A percentile compares a stretch with the other conserved stretches of the same genome.
Conservation (phyloP, 2,329 filamentous ascomycete species). For the Talaromyces sp. region DNA sequence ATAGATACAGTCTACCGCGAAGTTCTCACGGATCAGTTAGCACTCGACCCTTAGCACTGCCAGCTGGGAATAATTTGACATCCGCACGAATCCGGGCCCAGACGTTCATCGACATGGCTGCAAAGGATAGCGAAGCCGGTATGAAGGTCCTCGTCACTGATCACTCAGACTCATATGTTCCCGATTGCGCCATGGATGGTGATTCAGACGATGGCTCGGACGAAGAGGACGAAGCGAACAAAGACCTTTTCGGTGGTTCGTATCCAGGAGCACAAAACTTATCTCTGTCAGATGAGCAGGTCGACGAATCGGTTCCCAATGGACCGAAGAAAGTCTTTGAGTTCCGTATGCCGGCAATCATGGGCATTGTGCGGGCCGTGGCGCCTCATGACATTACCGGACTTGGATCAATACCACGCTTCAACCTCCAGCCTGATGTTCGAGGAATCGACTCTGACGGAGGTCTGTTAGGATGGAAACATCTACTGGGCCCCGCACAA, state of each 20-base stretch:
- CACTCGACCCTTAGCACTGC: constrained; percentile 39
- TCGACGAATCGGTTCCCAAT: constrained; percentile 22
- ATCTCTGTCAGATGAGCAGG: constrained; percentile 16
- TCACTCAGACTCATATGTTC: constrained; percentile 37
- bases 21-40: constrained; percentile 43
- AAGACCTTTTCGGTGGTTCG: constrained; percentile 17
- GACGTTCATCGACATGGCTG: constrained; percentile 43
- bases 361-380: constrained; percentile 35
- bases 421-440: constrained; percentile 43
- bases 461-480: constrained; percentile 44
- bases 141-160: constrained; percentile 42
- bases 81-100: constrained; percentile 45
- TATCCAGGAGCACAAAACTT: constrained; percentile 9
- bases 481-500: constrained; percentile 41
- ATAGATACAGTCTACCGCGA: constrained; percentile 40
- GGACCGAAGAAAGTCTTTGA: constrained; percentile 38
- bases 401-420: constrained; percentile 34
- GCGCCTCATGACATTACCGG: constrained; percentile 20
- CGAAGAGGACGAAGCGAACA: constrained; percentile 13
- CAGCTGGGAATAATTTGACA: constrained; percentile 42
- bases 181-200: constrained; percentile 33
- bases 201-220: constrained; percentile 34
- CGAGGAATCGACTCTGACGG: constrained; percentile 42
- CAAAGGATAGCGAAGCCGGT: constrained; percentile 39
- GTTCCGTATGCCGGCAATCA: constrained; percentile 42